A percentile compares a stretch with the other conserved stretches of the same genome.
Evolutionary conservation across 441 rosid genomes (phyloP).

Genomic region (Capsella rubella): DNA sequence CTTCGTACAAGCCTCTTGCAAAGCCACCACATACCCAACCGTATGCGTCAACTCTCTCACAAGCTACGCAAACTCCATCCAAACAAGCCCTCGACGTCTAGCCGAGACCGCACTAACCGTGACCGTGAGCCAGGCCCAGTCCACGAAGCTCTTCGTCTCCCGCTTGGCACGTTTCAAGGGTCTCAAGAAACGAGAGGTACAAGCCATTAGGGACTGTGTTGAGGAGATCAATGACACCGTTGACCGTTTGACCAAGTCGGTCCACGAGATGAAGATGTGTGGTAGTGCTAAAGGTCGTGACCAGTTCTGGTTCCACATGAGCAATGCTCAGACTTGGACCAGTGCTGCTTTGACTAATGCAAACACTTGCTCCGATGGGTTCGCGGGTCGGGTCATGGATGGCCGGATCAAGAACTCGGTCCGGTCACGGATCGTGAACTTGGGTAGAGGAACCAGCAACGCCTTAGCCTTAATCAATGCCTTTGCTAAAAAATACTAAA

Average conservation of each 20-base stretch:
- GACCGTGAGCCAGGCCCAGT: conserved; percentile 61
- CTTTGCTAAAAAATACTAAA: conserved; percentile 51
- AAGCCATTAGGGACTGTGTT: conserved; percentile 69
- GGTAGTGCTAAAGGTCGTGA: conserved; percentile 53
- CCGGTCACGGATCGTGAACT: conserved; percentile 50
- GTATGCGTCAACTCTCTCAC: conserved; percentile 66
- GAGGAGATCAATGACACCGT: conserved; percentile 70
- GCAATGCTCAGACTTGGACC: conserved; percentile 88
- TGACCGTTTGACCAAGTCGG: conserved; percentile 67
- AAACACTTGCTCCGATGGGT: conserved; percentile 82
- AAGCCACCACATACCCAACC: conserved; percentile 68
- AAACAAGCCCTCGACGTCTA: conserved; percentile 62
- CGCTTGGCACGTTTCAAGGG: conserved; percentile 57
- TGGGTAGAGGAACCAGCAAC: conserved; percentile 79
- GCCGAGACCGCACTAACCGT: conserved; percentile 71
- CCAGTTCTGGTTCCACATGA: conserved; percentile 69
- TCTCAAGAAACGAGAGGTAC: conserved; percentile 61
- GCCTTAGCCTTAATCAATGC: conserved; percentile 74
- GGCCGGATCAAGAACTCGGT: conserved; percentile 70
- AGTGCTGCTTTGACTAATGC: conserved; percentile 90
- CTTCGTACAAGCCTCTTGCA: conserved; percentile 71
- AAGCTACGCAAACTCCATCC: conserved; percentile 56
- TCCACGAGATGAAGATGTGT: conserved; percentile 61
- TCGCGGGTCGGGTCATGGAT: conserved; percentile 60
- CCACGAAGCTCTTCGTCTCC: conserved; percentile 57